Base-by-base conservation (phyloP, 2,329 filamentous ascomycete genomes). In the Fusarium pseudocircinatum region DNA sequence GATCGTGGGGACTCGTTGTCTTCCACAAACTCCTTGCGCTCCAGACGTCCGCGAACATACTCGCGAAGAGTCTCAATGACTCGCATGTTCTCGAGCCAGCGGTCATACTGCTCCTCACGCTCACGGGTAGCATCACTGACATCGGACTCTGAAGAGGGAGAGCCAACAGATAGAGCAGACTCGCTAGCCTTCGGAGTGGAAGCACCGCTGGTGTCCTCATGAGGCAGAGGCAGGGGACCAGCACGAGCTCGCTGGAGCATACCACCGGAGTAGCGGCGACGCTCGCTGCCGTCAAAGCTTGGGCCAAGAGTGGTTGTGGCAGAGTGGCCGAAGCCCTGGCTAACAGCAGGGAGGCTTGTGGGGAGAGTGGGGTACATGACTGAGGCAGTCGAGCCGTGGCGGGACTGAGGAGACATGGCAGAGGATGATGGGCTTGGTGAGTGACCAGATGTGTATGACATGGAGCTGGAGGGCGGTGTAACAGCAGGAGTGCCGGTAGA, bases 391-490 rank as follows among this genome's bases (percentile, higher is more conserved):
- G 88, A 88, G 77, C 86, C 88, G 79, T 91, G 89, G 61, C 91
- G 88, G 18, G 88, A 89, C 49, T 88, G 86, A 2, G 92, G 92
- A 57, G 92, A 93, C 80, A 94, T 87, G 79, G 88, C 91, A 66
- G 91, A 88, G 52, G 89, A 90, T n/a, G 92, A 94, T 34, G 91
- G 90, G 73, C 86, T 88, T 6, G 93, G 93, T 12, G 93, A 95
- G 80, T 95, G 92, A 53, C 91, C 91, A 16, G 93, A 94, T 43
- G 90, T 91, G 83, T 95, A 95, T 1, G 93, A 95, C 79, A 94
- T 87, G 62, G 90, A 88, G 80, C 91, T 94, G 16, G 92, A 93
- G 1, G 93, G 91, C 13, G 93, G 93, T 6, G 93, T 95, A 72
- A 94, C 87, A 15, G 92, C 93, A 15, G 93, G 93, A 20, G 93